Base-by-base conservation (phyloP, 371 early-diverging fungal species). In the Umbelopsis sp. region DNA sequence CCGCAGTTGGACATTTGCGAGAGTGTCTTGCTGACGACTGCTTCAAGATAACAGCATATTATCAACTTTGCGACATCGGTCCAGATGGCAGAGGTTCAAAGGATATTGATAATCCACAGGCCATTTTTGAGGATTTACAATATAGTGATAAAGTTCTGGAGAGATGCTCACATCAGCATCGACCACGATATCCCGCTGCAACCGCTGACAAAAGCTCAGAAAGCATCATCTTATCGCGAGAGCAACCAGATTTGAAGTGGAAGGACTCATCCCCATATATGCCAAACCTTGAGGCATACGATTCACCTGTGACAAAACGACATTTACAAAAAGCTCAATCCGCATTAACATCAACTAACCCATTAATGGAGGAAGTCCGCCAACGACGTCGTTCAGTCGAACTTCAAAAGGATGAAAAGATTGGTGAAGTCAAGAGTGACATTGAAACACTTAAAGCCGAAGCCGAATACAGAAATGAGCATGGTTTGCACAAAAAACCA, bases 401-500 rank as follows among this genome's bases (percentile, higher is more conserved):
- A 66, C 37, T 63, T 14, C n/a, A 41, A 14, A 82, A 80, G 48
- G 76, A 77, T 32, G 52, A 44, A 1, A 57, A 72, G 10, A 74
- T 82, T 16, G 46, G 67, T 0, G 45, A 63, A 22, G 65, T 77
- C 1, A 25, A 66, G 5, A 44, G 66, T 20, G 80, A 82, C 52
- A 80, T 80, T 20, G 52, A 67, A 32, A 51, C 72, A 51, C 69
- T 69, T 70, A 72, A 69, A 45, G 70, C 46, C 11, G 71, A 70
- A 14, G 77, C 79, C 41, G 75, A 72, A 10, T 78, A 72, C 51
- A 74, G 70, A 67, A 82, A 76, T 45, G 80, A 80, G 38, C 79
- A 82, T 67, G 83, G 83, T 1, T 68, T 82, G 45, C 77, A 79
- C 52, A 76, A 79, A 38, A 77, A 74, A 35, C 77, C 79, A 14